Evolutionary conservation across 768 basidiomycete genomes (phyloP).

Genomic region (Symmetrospora coprosmae): DNA sequence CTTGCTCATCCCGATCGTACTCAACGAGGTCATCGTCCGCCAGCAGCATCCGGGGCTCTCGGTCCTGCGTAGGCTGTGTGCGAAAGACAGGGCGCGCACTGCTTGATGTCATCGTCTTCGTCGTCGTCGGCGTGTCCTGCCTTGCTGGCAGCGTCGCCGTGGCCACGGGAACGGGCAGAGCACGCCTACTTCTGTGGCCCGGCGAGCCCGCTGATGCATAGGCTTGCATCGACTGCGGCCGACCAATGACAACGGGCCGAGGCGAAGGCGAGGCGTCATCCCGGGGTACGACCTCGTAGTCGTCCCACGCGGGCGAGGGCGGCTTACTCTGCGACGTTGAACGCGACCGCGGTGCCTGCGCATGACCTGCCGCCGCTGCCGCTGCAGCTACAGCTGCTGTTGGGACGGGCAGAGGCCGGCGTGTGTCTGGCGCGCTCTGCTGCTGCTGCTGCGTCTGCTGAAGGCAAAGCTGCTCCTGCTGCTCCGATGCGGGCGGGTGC

Average conservation of each 20-base stretch:
- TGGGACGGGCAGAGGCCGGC: neutral
- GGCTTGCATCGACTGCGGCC: too few species aligned
- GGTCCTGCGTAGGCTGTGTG: neutral
- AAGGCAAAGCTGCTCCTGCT: neutral
- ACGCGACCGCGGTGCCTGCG: too few species aligned
- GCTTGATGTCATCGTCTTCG: too few species aligned
- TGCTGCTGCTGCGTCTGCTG: neutral
- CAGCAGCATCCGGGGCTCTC: neutral
- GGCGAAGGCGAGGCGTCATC: neutral
- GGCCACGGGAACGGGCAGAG: neutral
- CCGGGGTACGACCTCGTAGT: neutral
- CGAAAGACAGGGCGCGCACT: too few species aligned
- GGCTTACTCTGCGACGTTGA: neutral
- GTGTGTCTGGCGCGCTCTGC: neutral
- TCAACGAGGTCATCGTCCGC: constrained; percentile 14
- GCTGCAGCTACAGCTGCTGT: too few species aligned
- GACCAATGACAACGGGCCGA: neutral
- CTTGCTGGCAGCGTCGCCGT: too few species aligned
- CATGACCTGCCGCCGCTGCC: too few species aligned
- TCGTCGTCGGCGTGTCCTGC: neutral
- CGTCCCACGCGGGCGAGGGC: neutral
- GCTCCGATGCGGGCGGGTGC: too few species aligned
- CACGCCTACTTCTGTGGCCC: neutral
- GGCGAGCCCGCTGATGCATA: neutral
- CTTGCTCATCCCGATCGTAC: neutral